These are phyloP conservation scores for Aspergillus persii DNA, from an alignment of 2,329 filamentous ascomycete species.

Conservation along the genomic window DNA sequence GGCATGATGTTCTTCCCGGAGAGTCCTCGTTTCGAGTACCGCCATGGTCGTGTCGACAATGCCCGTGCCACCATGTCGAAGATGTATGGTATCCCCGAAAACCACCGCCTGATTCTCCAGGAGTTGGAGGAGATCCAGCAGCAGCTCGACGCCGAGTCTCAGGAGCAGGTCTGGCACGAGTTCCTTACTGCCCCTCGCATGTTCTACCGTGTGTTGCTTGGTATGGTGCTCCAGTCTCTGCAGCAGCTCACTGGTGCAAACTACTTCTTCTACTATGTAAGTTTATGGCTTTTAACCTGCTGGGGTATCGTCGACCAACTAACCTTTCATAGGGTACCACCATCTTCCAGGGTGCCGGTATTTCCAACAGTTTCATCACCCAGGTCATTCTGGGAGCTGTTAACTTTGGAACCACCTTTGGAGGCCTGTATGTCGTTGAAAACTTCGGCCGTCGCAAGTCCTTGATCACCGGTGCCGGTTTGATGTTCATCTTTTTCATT, in stretches of 20 bases:
- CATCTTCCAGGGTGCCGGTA: constrained; percentile 61
- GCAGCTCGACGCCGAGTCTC: constrained; percentile 55
- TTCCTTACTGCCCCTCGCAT: constrained; percentile 47
- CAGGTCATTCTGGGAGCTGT: constrained; percentile 65
- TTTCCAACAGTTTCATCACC: constrained; percentile 62
- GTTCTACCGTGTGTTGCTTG: constrained; percentile 44
- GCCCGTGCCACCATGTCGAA: constrained; percentile 54
- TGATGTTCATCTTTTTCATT: constrained; percentile 65
- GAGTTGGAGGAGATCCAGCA: constrained; percentile 57
- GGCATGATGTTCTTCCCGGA: constrained; percentile 59
- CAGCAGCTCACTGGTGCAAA: constrained; percentile 48
- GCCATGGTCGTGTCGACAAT: constrained; percentile 51
- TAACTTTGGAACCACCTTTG: constrained; percentile 66
- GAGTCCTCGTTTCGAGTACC: constrained; percentile 58
- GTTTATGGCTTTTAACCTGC: background rate
- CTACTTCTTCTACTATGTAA: constrained; percentile 56
- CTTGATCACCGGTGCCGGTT: constrained; percentile 63
- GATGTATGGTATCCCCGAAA: constrained; percentile 55
- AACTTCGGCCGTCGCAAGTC: constrained; percentile 67
- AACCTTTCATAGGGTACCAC: constrained; percentile 34
- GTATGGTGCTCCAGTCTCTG: constrained; percentile 42
- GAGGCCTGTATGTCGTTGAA: constrained; percentile 67
- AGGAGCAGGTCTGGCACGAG: constrained; percentile 40
- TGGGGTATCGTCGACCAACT: constrained; percentile 11
- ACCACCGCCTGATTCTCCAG: constrained; percentile 52